phyloP scores from a whole-genome alignment of 2,329 filamentous ascomycete genomes.

The Xylaria sp. region DNA sequence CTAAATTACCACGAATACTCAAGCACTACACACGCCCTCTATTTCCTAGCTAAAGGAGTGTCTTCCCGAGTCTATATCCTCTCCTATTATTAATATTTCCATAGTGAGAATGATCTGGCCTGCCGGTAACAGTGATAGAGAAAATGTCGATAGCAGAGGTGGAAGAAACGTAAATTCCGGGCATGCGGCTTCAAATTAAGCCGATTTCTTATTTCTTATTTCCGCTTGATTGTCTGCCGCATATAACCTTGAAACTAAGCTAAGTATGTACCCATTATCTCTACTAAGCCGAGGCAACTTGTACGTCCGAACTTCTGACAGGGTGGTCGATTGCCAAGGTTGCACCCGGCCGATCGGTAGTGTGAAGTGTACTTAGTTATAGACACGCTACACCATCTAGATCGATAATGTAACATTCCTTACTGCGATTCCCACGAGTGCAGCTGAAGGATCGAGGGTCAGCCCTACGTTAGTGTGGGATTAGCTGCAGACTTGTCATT shows the following conservation, averaged over 20 bases:
- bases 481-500: constrained; percentile 25
- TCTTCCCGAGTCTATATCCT: too few relatives aligned
- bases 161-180: too few relatives aligned
- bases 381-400: not conserved
- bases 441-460: constrained; percentile 22
- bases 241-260: not conserved
- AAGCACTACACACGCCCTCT: too few relatives aligned
- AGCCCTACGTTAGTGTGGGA: constrained; percentile 34
- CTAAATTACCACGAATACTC: too few relatives aligned
- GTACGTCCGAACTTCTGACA: not conserved
- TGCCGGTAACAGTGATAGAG: too few relatives aligned
- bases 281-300: not conserved
- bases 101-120: too few relatives aligned
- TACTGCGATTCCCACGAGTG: not conserved
- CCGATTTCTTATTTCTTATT: constrained; percentile 1
- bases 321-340: not conserved
- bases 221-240: not conserved
- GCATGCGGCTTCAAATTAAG: not conserved
- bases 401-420: constrained; percentile 16
- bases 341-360: not conserved
- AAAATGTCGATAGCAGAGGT: too few relatives aligned
- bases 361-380: too few relatives aligned
- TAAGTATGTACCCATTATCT: not conserved
- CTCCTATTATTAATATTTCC: too few relatives aligned
- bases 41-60: too few relatives aligned